A percentile compares a stretch with the other conserved stretches of the same genome.
These are phyloP conservation scores for Ophiostoma piceae DNA, from an alignment of 2,329 filamentous ascomycete species.

Conservation along the genomic window DNA sequence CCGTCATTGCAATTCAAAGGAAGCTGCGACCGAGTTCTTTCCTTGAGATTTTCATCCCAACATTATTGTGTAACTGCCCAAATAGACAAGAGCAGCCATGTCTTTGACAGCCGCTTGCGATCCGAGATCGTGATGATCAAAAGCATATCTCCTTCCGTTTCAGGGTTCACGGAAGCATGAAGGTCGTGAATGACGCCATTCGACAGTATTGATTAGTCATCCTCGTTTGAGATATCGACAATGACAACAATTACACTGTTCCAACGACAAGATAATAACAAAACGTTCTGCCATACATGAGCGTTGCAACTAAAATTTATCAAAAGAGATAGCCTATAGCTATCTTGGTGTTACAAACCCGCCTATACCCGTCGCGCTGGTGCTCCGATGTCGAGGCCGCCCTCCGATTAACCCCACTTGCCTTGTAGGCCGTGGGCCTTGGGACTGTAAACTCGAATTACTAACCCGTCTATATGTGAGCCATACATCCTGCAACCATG, in stretches of 20 bases:
- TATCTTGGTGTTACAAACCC: background rate
- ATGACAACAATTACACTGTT: too few species aligned
- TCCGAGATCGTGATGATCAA: too few species aligned
- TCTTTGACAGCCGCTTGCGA: background rate
- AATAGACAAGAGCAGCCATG: background rate
- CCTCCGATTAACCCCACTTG: constrained; percentile 10
- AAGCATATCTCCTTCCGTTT: too few species aligned
- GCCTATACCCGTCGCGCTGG: background rate
- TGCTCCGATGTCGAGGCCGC: constrained; percentile 12
- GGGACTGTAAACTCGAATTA: background rate
- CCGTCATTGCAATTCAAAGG: background rate
- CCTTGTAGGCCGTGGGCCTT: background rate
- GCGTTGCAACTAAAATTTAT: background rate
- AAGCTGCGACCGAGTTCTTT: constrained; percentile 1
- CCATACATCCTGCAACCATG: background rate
- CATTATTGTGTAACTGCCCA: background rate
- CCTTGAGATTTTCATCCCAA: background rate
- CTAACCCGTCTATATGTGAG: background rate
- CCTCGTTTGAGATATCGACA: too few species aligned
- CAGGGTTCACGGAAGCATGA: background rate
- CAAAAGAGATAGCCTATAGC: background rate
- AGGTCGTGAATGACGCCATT: too few species aligned
- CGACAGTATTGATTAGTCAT: background rate
- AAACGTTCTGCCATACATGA: too few species aligned
- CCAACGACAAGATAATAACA: too few species aligned